Base-by-base conservation (phyloP, 352 stramenopile genomes). In the Aphanomyces cochlioides region DNA sequence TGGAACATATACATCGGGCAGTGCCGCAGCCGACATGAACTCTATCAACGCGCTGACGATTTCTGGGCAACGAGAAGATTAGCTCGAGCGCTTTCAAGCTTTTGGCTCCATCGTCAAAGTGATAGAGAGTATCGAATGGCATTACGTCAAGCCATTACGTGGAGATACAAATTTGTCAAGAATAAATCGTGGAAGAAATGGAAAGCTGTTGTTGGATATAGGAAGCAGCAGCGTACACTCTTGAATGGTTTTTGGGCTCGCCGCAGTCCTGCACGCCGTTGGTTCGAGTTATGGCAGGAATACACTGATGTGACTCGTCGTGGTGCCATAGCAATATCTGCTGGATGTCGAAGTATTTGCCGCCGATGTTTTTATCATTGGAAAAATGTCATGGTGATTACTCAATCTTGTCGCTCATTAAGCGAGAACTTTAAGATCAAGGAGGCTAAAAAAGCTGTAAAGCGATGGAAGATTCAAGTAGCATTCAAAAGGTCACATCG, bases 201-300 rank as follows among this genome's bases (percentile, higher is more conserved):
- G 57, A 6, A 19, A 28, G 54, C 34, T 6, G 54, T 61, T 10
- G 54, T 61, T 12, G 28, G 54, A 7, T 12, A 12, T 5, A 61
- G 28, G 13, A 7, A n/a, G 7, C 5, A 43, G 28, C 54, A 39
- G 28, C 13, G 15, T 6, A 28, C 1, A 7, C 17, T 37, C 1
- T 28, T 61, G 28, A 1, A 61, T 61, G 39, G 5, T 28, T 61
- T 61, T 37, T 61, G 54, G 54, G 36, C 54, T 17, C n/a, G 8
- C 5, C 54, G n/a, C 43, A 17, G 54, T 7, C 54, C 17, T 10
- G 8, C 43, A 10, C 54, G 21, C 7, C 19, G 7, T 10, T 39
- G 54, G 34, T 61, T 61, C 3, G 6, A n/a, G 6, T 10, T 28
- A 61, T 61, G 54, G 54, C 8, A 2, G 50, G 8, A 58, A 34